phyloP scores from a whole-genome alignment of 2,329 filamentous ascomycete species.

The Aspergillus tanneri region DNA sequence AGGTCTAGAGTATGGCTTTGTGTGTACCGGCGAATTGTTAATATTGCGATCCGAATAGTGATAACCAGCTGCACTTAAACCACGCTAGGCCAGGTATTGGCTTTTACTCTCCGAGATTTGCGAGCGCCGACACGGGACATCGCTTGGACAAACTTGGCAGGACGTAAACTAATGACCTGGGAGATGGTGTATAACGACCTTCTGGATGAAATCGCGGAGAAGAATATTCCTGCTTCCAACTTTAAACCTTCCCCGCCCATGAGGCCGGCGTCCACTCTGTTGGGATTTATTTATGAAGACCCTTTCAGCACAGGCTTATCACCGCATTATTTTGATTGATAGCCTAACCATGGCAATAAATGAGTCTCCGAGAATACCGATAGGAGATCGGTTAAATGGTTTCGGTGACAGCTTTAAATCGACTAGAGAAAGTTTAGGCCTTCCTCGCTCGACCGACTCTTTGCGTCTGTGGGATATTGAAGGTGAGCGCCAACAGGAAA shows the following conservation, averaged over 20 bases:
- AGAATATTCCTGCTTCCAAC: conserved; percentile 19
- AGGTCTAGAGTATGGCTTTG: conserved; percentile 46
- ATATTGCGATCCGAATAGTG: conserved; percentile 37
- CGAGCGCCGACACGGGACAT: conserved; percentile 7
- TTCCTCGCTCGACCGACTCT: no score
- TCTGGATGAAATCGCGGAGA: conserved; percentile 20
- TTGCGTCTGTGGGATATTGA: no score
- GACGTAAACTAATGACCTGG: no score
- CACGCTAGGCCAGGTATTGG: conserved; percentile 31
- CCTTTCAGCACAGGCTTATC: conserved; percentile 6
- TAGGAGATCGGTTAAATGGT: no score
- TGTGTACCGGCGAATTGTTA: conserved; percentile 47
- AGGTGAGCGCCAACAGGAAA: no score
- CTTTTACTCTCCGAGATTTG: conserved; percentile 31
- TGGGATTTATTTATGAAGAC: conserved; percentile 6
- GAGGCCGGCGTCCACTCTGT: conserved; percentile 14
- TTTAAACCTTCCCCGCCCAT: conserved; percentile 15
- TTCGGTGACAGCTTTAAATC: no score
- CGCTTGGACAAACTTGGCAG: no score
- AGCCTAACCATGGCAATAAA: no score
- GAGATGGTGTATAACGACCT: no score
- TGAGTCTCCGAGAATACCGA: no score
- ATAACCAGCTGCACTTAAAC: conserved; percentile 31
- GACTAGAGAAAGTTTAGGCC: no score
- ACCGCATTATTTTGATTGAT: no score